Evolutionary conservation across 73 alveolate species (phyloP).

Genomic region (Paramecium bursaria): DNA sequence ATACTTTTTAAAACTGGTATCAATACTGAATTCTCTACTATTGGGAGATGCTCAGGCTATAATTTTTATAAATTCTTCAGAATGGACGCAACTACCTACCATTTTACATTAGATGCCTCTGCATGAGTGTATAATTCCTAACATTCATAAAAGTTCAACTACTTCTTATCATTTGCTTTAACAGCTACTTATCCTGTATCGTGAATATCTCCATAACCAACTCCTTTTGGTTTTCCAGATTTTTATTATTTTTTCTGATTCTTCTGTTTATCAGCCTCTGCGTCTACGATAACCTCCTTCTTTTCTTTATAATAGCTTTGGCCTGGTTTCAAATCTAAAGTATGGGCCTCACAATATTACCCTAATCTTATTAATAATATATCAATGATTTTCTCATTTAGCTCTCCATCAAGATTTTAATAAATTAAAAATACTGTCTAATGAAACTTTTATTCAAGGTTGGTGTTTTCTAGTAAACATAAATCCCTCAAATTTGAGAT

Average conservation of each 20-base stretch:
- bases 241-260: slow-evolving; percentile 3
- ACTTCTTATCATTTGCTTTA: not conserved
- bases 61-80: not conserved
- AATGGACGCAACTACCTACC: not conserved
- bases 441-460: not conserved
- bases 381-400: not conserved
- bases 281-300: slow-evolving; percentile 8
- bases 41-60: not conserved
- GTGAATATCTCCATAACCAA: slow-evolving; percentile 56
- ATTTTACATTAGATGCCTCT: not conserved
- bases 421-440: not conserved
- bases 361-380: slow-evolving; percentile 13
- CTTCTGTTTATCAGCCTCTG: not conserved
- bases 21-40: slow-evolving; percentile 31
- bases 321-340: slow-evolving; percentile 39
- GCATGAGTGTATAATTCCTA: not conserved
- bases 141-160: not conserved
- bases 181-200: not conserved
- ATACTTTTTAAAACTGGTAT: slow-evolving; percentile 34
- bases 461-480: not conserved
- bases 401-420: not conserved
- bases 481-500: not conserved
- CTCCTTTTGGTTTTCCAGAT: slow-evolving; percentile 38
- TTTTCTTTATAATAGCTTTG: not conserved
- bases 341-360: slow-evolving; percentile 13